Percentiles rank a stretch among this genome's conserved stretches.
phyloP scores from a whole-genome alignment of 352 stramenopile species.

The Globisporangium radiosum region DNA sequence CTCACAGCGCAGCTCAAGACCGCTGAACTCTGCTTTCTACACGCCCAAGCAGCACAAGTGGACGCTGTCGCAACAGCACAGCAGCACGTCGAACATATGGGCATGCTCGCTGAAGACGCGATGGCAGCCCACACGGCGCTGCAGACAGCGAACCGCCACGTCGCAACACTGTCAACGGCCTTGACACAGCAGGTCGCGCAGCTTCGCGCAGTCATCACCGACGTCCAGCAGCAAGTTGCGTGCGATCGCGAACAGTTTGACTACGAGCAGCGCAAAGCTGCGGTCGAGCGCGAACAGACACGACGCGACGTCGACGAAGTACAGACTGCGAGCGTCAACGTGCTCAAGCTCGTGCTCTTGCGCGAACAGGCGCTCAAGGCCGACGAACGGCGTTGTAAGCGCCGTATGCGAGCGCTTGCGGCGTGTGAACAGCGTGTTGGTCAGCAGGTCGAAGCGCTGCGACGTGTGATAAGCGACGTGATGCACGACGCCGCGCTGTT shows the following conservation, averaged over 20 bases:
- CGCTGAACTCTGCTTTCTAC: constrained; percentile 27
- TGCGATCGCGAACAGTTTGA: constrained; percentile 62
- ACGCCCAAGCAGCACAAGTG: constrained; percentile 30
- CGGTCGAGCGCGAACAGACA: constrained; percentile 38
- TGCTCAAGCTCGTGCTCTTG: constrained; percentile 60
- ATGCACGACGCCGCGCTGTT: constrained; percentile 46
- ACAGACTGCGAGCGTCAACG: constrained; percentile 50
- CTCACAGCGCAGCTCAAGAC: constrained; percentile 29
- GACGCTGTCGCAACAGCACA: constrained; percentile 20
- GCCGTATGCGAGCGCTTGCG: constrained; percentile 12
- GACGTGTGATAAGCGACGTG: constrained; percentile 21
- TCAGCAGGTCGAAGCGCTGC: constrained; percentile 11
- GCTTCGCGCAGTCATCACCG: constrained; percentile 37
- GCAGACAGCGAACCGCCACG: background rate
- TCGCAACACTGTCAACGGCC: constrained; percentile 1
- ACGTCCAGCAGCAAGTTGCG: constrained; percentile 46
- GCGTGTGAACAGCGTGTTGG: constrained; percentile 15
- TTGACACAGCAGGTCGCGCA: constrained; percentile 45
- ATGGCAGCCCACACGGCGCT: background rate
- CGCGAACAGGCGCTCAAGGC: constrained; percentile 60
- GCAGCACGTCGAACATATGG: constrained; percentile 24
- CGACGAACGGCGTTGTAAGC: constrained; percentile 27
- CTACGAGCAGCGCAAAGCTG: constrained; percentile 57
- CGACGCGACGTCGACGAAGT: constrained; percentile 52
- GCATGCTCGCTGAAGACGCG: constrained; percentile 41